Base-by-base conservation (phyloP, 116 monocot species). In the Posidonia oceanica region DNA sequence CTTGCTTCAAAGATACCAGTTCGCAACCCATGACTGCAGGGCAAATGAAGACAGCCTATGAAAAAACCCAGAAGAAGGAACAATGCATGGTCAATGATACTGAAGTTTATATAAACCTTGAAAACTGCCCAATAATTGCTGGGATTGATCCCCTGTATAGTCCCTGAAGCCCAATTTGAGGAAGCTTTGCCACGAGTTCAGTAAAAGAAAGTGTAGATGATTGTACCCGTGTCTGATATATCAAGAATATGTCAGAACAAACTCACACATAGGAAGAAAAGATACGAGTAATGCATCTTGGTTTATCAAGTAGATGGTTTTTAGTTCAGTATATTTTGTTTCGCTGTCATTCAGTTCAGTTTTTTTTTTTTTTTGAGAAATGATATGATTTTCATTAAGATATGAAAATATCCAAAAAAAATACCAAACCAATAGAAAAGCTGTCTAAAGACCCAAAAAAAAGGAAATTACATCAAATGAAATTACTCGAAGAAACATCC, bases 1-100 rank as follows among this genome's bases (percentile, higher is more conserved):
- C 82, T 98, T 76, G 86, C 93, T 87, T 98, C 93, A 72, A 98
- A 98, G 56, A 98, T 98, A 29, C 98, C 93, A 72, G 98, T 98
- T 36, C 98, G 80, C 66, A 98, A 69, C 63, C 93, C 98, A 73
- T 98, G 98, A 72, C 98, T 98, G 82, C 37, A 67, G 52, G 17
- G 60, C 8, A 73, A 57, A 69, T 61, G 4, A 75, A 14, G 6
- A 6, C 39, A 70, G 21, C 61, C 36, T 53, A 4, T 6, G 57
- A 44, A 55, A 23, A 39, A 36, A 2, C 36, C 4, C 5, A 64
- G 16, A 54, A 54, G 22, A 68, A 68, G n/a, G 39, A 64, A 67
- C 4, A 37, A 54, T 48, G 51, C 15, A 7, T 51, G 52, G 3
- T 14, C 4, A 67, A 52, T 67, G 67, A 29, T 2, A 36, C 38